Percentiles rank a stretch among this genome's conserved stretches.
Conservation (phyloP, 2,329 filamentous ascomycete genomes). For the Neonectria faginata region DNA sequence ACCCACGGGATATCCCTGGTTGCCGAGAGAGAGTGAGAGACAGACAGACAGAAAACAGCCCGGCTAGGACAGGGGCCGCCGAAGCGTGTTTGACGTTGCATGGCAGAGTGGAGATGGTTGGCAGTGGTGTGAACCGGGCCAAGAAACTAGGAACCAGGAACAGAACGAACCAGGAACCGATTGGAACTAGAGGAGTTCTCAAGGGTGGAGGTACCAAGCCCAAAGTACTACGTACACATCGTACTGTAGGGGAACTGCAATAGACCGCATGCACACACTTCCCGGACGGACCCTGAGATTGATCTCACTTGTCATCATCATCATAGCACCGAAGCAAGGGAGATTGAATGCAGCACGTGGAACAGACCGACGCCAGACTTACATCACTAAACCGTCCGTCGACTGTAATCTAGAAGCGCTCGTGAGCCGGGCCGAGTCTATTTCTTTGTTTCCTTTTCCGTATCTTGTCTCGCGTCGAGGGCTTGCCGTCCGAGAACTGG, state of each 20-base stretch:
- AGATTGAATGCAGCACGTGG: too few relatives aligned
- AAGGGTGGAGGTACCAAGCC: slow-evolving; percentile 13
- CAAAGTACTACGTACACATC: background rate
- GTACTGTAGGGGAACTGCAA: too few relatives aligned
- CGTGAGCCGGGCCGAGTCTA: background rate
- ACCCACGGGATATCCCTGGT: slow-evolving; percentile 10
- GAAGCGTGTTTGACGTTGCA: slow-evolving; percentile 26
- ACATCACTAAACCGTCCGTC: background rate
- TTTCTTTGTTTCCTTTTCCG: background rate
- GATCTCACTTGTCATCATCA: background rate
- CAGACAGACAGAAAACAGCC: background rate
- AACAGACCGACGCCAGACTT: background rate
- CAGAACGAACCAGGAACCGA: slow-evolving; percentile 32
- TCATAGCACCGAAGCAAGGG: background rate
- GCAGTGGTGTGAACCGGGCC: slow-evolving; percentile 35
- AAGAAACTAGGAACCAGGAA: slow-evolving; percentile 41
- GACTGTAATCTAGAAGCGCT: background rate
- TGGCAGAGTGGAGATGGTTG: slow-evolving; percentile 34
- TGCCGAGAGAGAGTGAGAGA: slow-evolving; percentile 5
- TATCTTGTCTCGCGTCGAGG: background rate
- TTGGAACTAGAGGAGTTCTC: slow-evolving; percentile 17
- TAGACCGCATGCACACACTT: slow-evolving; percentile 7
- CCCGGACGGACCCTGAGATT: background rate
- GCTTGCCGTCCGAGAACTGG: background rate
- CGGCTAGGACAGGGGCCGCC: background rate